Evolutionary conservation across 2,329 filamentous ascomycete genomes (phyloP).

Genomic region (Aspergillus pseudotamarii): DNA sequence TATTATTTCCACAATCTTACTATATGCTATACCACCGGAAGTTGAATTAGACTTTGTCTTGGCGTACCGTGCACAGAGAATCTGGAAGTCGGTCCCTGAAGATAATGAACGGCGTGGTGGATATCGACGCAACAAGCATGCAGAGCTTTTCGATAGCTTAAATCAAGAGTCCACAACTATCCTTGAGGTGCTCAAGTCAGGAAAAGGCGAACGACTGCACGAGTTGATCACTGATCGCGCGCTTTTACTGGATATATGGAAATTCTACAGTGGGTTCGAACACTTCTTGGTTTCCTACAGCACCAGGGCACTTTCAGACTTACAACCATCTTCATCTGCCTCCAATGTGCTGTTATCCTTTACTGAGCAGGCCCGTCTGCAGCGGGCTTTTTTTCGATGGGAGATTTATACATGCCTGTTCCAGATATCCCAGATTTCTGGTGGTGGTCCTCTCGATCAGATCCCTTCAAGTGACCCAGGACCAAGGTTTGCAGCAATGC

Average conservation of each 20-base stretch:
- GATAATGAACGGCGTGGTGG: background rate
- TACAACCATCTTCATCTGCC: background rate
- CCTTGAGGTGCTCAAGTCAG: background rate
- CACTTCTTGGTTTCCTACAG: background rate
- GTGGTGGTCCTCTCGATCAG: background rate
- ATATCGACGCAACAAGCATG: background rate
- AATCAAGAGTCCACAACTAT: background rate
- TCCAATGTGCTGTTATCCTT: background rate
- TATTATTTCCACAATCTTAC: background rate
- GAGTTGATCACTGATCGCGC: background rate
- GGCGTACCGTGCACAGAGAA: background rate
- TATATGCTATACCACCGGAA: background rate
- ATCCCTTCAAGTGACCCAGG: background rate
- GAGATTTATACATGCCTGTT: background rate
- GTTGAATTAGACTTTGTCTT: background rate
- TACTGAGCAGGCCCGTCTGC: background rate
- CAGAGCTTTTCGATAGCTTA: background rate
- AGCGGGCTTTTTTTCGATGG: background rate
- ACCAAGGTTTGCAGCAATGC: background rate
- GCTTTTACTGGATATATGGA: background rate
- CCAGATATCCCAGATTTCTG: background rate
- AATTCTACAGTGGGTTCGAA: background rate
- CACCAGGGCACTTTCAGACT: background rate
- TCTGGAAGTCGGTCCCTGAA: background rate
- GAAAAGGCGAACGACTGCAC: rapidly evolving